A percentile compares a stretch with the other conserved stretches of the same genome.
These are phyloP conservation scores for Drosera spatulata DNA, from an alignment of 179 eudicot genomes.

Conservation along the genomic window DNA sequence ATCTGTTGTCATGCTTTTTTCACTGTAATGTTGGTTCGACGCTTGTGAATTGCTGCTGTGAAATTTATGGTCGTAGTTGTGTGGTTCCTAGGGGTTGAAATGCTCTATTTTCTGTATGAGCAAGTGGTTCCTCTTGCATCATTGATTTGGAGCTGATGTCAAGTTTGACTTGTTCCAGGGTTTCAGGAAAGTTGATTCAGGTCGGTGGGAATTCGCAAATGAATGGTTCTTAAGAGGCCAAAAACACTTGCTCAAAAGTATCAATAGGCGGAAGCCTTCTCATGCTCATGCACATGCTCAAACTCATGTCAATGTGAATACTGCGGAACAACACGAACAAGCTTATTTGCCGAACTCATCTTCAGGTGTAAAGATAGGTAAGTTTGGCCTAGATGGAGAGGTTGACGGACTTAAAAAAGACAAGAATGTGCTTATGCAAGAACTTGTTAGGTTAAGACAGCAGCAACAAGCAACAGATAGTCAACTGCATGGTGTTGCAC, in stretches of 20 bases:
- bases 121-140: no score
- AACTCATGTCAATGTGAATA: no score
- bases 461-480: constrained; percentile 33
- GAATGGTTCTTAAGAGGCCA: constrained; percentile 34
- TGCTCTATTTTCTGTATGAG: no score
- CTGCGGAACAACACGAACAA: constrained; percentile 4
- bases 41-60: no score
- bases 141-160: no score
- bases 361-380: constrained; percentile 29
- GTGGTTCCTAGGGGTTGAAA: no score
- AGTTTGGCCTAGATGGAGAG: constrained; percentile 28
- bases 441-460: constrained; percentile 32
- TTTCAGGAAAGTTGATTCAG: not conserved
- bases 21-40: no score
- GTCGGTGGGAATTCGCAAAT: constrained; percentile 34
- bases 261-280: constrained; percentile 29
- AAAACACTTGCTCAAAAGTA: constrained; percentile 25
- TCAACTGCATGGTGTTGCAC: constrained; percentile 26
- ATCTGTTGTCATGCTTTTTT: no score
- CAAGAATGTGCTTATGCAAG: constrained; percentile 35
- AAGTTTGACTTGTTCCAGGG: no score
- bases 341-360: constrained; percentile 13
- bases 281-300: constrained; percentile 13
- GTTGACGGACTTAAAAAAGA: constrained; percentile 35
- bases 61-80: no score